Base-by-base conservation (phyloP, 1,284 basidiomycete genomes). In the Cystobasidium slooffiae region DNA sequence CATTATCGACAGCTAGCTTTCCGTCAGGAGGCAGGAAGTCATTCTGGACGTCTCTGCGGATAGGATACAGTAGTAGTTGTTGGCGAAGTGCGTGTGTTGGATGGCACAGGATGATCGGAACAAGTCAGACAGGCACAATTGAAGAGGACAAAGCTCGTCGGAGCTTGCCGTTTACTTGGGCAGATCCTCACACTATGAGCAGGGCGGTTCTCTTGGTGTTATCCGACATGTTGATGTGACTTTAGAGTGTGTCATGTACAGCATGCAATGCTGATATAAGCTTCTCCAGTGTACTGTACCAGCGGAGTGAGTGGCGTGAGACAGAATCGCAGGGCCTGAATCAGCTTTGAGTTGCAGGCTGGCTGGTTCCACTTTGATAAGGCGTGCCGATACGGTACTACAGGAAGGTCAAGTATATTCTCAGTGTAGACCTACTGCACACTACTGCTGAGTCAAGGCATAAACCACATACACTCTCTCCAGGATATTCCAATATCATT, bases 21-120 rank as follows among this genome's bases (percentile, higher is more conserved):
- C 88, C 88, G 47, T 80, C 76, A 1, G 86, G 87, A n/a, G 87
- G 87, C n/a, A 88, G 83, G 79, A 89, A 89, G 81, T 89, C 88
- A 79, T 88, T 84, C 79, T 89, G 88, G 14, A 88, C 83, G 80
- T 89, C 88, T 55, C 70, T 73, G 70, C 39, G 8, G 44, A 10
- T 39, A 66, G n/a, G n/a, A n/a, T n/a, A n/a, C n/a, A n/a, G n/a
- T n/a, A n/a, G n/a, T n/a, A n/a, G n/a, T n/a, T n/a, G n/a, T n/a
- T n/a, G n/a, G n/a, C n/a, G n/a, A n/a, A n/a, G n/a, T n/a, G n/a
- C n/a, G n/a, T n/a, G n/a, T n/a, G n/a, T n/a, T 14, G 16, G 24
- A 8, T 4, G 24, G 24, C 4, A 37, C 7, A 56, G 24, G 24
- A 62, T 62, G 16, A 62, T n/a, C 39, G 18, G 59, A 51, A 51